Base-by-base conservation (phyloP, 2,329 filamentous ascomycete genomes). In the Diaporthe ampelina region DNA sequence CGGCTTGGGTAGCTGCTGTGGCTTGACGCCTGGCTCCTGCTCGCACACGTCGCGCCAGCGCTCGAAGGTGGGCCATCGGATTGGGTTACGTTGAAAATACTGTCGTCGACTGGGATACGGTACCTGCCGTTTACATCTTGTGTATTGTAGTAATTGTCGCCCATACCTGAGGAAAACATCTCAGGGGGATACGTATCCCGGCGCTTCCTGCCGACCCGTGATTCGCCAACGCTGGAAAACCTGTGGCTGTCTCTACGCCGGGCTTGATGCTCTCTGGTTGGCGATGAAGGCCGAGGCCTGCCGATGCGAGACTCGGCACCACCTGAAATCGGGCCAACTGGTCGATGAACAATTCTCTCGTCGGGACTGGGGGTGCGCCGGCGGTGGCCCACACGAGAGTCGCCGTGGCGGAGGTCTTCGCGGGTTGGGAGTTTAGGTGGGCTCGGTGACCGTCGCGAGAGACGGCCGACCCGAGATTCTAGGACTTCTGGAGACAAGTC, bases 41-140 rank as follows among this genome's bases (percentile, higher is more conserved):
- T 65, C 65, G 75, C 75, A 75, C 35, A 76, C 26, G 72, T 70
- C 19, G 72, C 65, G 43, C 58, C 54, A 37, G 72, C 68, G 65
- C 65, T 70, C 32, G 65, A 70, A 26, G 69, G 69, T 29, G 57
- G 45, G 2, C 45, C 69, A 9, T 43, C 45, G 37, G 69, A 29
- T n/a, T 11, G 57, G 17, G 69, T 32, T 52, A 54, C 35, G 19
- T 54, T 52, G 43, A 72, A 43, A 45, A 45, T 19, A 35, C 69
- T 32, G 1, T 72, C 24, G 29, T 63, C 32, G 40, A 24, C 45
- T 19, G 21, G n/a, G 24, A 45, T 15, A 15, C 61, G 57, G 7
- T 57, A 32, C 7, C n/a, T 50, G 43, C 63, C 57, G 58, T 35
- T 21, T 54, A n/a, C 69, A 2, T 48, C 45, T 9, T 50, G 69